Percentiles rank a stretch among this genome's conserved stretches.
phyloP scores from a whole-genome alignment of 1,284 basidiomycete species.

The Cryptococcus jaspeensis region DNA sequence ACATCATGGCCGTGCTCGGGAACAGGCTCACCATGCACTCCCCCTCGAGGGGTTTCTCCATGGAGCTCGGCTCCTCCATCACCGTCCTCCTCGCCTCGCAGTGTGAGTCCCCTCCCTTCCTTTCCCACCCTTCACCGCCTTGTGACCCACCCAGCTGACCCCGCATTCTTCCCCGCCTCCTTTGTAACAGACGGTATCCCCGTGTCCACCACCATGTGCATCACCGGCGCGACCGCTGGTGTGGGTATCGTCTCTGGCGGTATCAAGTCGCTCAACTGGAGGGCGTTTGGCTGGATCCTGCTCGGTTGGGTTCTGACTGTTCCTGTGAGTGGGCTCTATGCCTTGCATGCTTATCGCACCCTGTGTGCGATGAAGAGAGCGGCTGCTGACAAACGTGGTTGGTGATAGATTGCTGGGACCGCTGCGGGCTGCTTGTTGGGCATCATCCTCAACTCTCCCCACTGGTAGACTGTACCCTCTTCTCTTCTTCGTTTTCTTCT shows the following conservation, averaged over 20 bases:
- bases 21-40: conserved; percentile 55
- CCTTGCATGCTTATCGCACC: neutral
- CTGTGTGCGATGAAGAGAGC: neutral
- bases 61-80: conserved; percentile 55
- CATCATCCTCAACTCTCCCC: conserved; percentile 50
- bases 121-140: too few species aligned
- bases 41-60: conserved; percentile 55
- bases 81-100: conserved; percentile 54
- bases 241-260: conserved; percentile 37
- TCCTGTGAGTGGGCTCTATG: conserved; percentile 28
- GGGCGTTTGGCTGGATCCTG: conserved; percentile 42
- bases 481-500: neutral
- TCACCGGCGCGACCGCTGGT: conserved; percentile 45
- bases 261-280: conserved; percentile 31
- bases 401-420: conserved; percentile 47
- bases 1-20: conserved; percentile 51
- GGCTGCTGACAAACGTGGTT: too few species aligned
- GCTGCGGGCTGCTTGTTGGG: conserved; percentile 48
- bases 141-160: too few species aligned
- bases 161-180: too few species aligned
- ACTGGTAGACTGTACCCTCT: neutral
- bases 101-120: neutral
- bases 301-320: conserved; percentile 52
- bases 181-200: conserved; percentile 33
- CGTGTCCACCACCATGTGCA: conserved; percentile 51